Percentiles rank a stretch among this genome's conserved stretches.
phyloP scores from a whole-genome alignment of 306 rosid species.

The Castanea sativa region DNA sequence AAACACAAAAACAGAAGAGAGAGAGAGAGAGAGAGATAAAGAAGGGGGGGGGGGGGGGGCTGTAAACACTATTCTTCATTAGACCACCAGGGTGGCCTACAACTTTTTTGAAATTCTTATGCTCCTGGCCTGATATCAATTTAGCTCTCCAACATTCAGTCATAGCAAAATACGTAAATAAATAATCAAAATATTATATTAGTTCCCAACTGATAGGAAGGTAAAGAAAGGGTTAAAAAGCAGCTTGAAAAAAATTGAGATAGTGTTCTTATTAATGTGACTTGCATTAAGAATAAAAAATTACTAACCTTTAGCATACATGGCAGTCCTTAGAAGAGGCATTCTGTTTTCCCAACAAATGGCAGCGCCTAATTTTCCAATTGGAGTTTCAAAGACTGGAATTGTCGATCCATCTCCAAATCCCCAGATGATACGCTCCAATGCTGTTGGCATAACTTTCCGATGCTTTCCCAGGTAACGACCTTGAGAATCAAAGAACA shows the following conservation, averaged over 20 bases:
- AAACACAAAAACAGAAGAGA: not conserved
- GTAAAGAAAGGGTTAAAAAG: not conserved
- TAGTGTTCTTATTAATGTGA: not conserved
- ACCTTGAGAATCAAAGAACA: conserved; percentile 90
- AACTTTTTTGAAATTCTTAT: not conserved
- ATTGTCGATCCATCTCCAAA: conserved; percentile 96
- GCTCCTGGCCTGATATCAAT: not conserved
- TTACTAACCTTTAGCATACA: conserved; percentile 88
- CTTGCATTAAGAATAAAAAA: not conserved
- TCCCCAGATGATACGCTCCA: conserved; percentile 91
- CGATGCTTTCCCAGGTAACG: conserved; percentile 88
- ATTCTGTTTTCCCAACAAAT: conserved; percentile 94
- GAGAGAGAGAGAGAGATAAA: no score
- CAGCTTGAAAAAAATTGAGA: not conserved
- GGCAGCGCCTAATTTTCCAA: conserved; percentile 92
- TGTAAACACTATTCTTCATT: not conserved
- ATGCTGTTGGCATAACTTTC: conserved; percentile 81
- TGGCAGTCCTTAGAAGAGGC: conserved; percentile 87
- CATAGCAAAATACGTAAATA: no score
- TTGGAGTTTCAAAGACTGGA: conserved; percentile 81
- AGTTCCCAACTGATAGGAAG: not conserved
- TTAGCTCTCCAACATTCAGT: not conserved
- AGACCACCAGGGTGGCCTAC: not conserved
- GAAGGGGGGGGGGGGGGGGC: not conserved
- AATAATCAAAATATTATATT: no score